phyloP scores from a whole-genome alignment of 2,329 filamentous ascomycete genomes.

The Cercospora sesami region DNA sequence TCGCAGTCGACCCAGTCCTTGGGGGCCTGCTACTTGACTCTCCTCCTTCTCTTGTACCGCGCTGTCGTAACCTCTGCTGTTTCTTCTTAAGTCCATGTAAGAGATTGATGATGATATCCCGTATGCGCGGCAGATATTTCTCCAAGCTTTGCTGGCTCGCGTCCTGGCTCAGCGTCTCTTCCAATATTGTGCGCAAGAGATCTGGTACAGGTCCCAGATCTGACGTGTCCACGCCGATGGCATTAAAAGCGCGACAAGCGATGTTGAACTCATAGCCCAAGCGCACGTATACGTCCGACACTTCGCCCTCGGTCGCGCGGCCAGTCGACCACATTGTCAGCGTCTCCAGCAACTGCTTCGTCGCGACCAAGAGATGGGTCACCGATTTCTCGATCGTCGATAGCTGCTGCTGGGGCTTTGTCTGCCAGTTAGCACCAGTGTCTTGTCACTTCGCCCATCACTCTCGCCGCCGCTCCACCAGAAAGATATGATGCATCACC shows the following conservation, averaged over 20 bases:
- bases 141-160: constrained; percentile 92
- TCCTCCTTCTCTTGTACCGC: constrained; percentile 46
- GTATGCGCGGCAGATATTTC: constrained; percentile 87
- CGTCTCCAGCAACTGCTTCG: constrained; percentile 95
- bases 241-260: constrained; percentile 92
- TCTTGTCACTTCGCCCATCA: neutral
- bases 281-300: constrained; percentile 96
- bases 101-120: constrained; percentile 97
- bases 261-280: constrained; percentile 99
- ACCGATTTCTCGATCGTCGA: constrained; percentile 99
- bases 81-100: constrained; percentile 96
- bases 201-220: constrained; percentile 96
- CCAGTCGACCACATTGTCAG: constrained; percentile 96
- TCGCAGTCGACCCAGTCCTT: constrained; percentile 50
- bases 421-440: constrained; percentile 23
- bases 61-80: constrained; percentile 76
- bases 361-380: constrained; percentile 93
- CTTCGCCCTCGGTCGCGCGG: constrained; percentile 86
- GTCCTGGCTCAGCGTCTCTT: constrained; percentile 94
- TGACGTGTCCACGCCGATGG: constrained; percentile 91
- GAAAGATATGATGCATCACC: constrained; percentile 8
- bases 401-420: constrained; percentile 69
- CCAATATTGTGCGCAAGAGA: constrained; percentile 81
- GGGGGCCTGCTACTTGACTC: constrained; percentile 33
- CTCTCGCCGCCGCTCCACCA: neutral